These are phyloP conservation scores for Quercus rubra DNA, from an alignment of 306 rosid genomes.

Conservation along the genomic window DNA sequence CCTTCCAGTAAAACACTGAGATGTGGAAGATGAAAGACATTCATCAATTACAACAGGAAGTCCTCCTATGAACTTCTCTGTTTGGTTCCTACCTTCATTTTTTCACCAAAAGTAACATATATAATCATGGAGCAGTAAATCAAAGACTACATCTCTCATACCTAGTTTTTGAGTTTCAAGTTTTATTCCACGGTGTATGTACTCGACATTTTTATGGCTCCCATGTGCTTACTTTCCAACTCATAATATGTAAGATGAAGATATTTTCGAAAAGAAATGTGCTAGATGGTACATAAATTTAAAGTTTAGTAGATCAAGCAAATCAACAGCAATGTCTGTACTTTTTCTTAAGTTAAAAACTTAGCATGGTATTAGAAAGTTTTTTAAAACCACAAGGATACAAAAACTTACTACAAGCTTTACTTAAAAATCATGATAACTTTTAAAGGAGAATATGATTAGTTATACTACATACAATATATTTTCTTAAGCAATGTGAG, in stretches of 20 bases:
- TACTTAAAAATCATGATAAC: too few species aligned
- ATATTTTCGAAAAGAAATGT: neutral
- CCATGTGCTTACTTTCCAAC: neutral
- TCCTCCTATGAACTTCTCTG: neutral
- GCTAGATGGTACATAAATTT: neutral
- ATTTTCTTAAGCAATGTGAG: too few species aligned
- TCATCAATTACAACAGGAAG: neutral
- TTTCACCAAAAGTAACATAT: neutral
- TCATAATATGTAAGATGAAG: neutral
- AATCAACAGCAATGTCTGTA: neutral
- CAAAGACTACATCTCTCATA: neutral
- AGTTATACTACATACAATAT: too few species aligned
- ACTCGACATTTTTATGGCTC: neutral
- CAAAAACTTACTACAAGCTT: accelerated
- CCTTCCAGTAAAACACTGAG: neutral
- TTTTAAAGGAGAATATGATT: too few species aligned
- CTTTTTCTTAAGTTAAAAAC: neutral
- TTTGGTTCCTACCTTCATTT: neutral
- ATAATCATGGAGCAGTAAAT: neutral
- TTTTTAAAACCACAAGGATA: too few species aligned
- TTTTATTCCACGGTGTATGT: neutral
- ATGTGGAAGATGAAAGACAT: neutral
- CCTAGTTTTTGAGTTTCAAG: neutral
- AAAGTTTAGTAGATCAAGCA: neutral
- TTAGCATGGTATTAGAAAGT: neutral